phyloP scores from a whole-genome alignment of 352 stramenopile genomes.

The Heterotrichella gracilis region DNA sequence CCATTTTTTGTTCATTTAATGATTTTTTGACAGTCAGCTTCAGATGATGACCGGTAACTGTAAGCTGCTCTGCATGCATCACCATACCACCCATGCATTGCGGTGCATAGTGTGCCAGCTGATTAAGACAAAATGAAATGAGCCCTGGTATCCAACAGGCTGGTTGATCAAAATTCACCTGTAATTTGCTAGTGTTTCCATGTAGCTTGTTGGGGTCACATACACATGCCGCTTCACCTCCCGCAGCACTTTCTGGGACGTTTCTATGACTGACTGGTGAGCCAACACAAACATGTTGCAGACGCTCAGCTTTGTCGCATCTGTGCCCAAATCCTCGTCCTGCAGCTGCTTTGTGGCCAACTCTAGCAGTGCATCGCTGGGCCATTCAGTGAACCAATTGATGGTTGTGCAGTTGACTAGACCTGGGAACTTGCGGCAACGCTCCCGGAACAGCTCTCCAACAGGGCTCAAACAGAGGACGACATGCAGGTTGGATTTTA shows the following conservation, averaged over 20 bases:
- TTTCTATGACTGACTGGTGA: conserved; percentile 49
- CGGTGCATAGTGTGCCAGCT: too few species aligned
- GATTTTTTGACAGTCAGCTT: too few species aligned
- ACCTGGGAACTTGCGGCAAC: conserved; percentile 61
- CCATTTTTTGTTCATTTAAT: too few species aligned
- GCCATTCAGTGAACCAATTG: conserved; percentile 76
- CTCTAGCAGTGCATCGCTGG: conserved; percentile 52
- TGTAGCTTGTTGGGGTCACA: conserved; percentile 74
- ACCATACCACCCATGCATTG: too few species aligned
- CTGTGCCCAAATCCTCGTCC: conserved; percentile 43
- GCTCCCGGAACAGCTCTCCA: conserved; percentile 48
- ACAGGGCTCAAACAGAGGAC: conserved; percentile 62
- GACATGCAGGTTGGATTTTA: conserved; percentile 60
- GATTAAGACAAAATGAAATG: too few species aligned
- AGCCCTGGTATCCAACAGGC: too few species aligned
- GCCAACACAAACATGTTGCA: conserved; percentile 61
- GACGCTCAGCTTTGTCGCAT: conserved; percentile 42
- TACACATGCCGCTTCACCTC: conserved; percentile 65
- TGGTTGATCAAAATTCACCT: too few species aligned
- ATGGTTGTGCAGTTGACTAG: conserved; percentile 64
- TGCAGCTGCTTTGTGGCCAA: conserved; percentile 54
- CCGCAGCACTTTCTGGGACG: conserved; percentile 41
- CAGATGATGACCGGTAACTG: too few species aligned
- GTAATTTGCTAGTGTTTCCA: too few species aligned
- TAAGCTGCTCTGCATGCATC: too few species aligned